These are phyloP conservation scores for Lentinula edodes DNA, from an alignment of 768 basidiomycete species.

Conservation along the genomic window DNA sequence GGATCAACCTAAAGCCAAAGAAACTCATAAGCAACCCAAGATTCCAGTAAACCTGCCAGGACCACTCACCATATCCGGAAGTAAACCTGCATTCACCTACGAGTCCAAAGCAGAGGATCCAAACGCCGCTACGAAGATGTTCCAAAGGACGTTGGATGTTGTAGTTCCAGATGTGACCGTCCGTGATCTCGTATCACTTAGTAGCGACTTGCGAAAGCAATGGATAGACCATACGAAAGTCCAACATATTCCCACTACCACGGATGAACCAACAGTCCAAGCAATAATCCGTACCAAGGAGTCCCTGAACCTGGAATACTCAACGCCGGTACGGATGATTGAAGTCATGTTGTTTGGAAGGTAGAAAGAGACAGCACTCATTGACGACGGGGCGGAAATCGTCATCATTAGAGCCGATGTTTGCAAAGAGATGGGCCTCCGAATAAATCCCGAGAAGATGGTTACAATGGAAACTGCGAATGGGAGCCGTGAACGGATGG, in stretches of 20 bases:
- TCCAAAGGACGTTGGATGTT: neutral
- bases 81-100: neutral
- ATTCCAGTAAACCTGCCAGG: too few species aligned
- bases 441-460: conserved; percentile 9
- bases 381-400: too few species aligned
- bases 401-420: neutral
- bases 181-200: neutral
- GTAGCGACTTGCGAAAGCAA: too few species aligned
- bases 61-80: neutral
- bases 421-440: conserved; percentile 7
- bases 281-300: too few species aligned
- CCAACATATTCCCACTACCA: too few species aligned
- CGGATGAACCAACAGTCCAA: too few species aligned
- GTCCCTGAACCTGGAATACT: too few species aligned
- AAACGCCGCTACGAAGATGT: neutral
- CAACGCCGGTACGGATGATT: too few species aligned
- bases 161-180: neutral
- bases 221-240: too few species aligned
- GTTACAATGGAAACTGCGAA: conserved; percentile 21
- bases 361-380: too few species aligned
- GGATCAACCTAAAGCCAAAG: neutral
- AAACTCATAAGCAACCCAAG: neutral
- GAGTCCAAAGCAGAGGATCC: neutral
- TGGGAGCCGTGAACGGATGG: neutral
- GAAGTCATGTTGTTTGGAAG: too few species aligned